Evolutionary conservation across 208 protist genomes (phyloP).

Genomic region (Trypanosoma lewisi): DNA sequence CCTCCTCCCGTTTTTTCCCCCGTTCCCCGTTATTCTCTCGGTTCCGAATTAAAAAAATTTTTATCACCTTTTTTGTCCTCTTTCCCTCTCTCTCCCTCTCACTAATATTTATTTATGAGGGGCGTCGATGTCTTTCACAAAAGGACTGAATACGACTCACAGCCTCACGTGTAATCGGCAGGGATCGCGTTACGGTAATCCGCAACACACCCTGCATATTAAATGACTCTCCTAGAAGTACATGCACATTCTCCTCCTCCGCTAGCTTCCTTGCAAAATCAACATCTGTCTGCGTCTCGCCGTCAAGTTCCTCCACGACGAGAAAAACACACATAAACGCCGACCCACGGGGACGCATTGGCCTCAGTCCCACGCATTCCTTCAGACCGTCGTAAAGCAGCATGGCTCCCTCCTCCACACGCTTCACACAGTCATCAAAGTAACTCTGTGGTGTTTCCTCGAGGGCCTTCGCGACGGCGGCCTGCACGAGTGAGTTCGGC

Average conservation of each 20-base stretch:
- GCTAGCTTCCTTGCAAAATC: constrained; percentile 81
- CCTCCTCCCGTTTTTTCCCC: too few species aligned
- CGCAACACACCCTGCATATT: constrained; percentile 68
- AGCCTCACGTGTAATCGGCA: constrained; percentile 71
- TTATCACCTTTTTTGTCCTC: too few species aligned
- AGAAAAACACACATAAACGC: constrained; percentile 93
- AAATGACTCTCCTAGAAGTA: constrained; percentile 89
- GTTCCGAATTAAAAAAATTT: too few species aligned
- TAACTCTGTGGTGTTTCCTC: constrained; percentile 52
- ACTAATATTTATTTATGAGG: too few species aligned
- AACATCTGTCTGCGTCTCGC: constrained; percentile 58
- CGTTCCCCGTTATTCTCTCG: too few species aligned
- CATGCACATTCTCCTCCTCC: constrained; percentile 86
- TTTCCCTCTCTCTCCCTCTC: too few species aligned
- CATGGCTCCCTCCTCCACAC: constrained; percentile 55
- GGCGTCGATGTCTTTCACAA: constrained; percentile 38
- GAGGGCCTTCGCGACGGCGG: constrained; percentile 71
- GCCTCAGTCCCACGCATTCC: constrained; percentile 37
- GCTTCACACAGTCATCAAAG: constrained; percentile 31
- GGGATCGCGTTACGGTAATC: constrained; percentile 75
- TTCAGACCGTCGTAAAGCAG: constrained; percentile 25
- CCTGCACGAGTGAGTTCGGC: constrained; percentile 87
- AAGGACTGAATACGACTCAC: constrained; percentile 79
- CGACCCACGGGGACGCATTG: constrained; percentile 74
- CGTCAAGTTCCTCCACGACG: constrained; percentile 58